Conservation (phyloP, 192 early-diverging fungal genomes). For the Mortierella alpina region DNA sequence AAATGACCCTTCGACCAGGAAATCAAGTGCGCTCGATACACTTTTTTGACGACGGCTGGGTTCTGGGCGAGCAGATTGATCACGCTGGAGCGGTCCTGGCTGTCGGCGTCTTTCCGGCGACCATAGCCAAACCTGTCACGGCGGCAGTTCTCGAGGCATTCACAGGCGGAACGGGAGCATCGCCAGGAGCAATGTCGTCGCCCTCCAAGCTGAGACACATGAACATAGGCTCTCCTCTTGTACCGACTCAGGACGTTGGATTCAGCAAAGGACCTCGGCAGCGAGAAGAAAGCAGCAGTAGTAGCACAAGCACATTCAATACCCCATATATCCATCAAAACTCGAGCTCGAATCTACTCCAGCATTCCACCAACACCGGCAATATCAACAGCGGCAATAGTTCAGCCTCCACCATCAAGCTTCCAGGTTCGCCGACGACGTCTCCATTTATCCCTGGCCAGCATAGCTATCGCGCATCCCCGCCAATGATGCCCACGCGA, state of each 20-base stretch:
- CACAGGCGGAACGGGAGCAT: constrained; percentile 8
- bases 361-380: constrained; percentile 22
- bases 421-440: constrained; percentile 33
- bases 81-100: constrained; percentile 25
- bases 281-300: constrained; percentile 22
- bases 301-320: constrained; percentile 36
- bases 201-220: constrained; percentile 39
- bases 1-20: constrained; percentile 43
- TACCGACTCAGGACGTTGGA: constrained; percentile 37
- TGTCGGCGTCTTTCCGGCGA: constrained; percentile 30
- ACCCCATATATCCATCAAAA: constrained; percentile 51
- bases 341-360: constrained; percentile 39
- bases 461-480: constrained; percentile 38
- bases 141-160: constrained; percentile 17
- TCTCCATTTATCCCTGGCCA: constrained; percentile 21
- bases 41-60: constrained; percentile 50
- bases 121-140: constrained; percentile 26
- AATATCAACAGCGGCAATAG: constrained; percentile 21
- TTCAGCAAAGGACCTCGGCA: constrained; percentile 18
- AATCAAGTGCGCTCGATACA: constrained; percentile 46
- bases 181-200: constrained; percentile 19
- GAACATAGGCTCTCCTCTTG: constrained; percentile 29
- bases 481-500: constrained; percentile 24
- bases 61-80: constrained; percentile 50
- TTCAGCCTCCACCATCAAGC: constrained; percentile 34